These are phyloP conservation scores for Aspergillus bridgeri DNA, from an alignment of 495 filamentous ascomycete genomes.

Conservation along the genomic window DNA sequence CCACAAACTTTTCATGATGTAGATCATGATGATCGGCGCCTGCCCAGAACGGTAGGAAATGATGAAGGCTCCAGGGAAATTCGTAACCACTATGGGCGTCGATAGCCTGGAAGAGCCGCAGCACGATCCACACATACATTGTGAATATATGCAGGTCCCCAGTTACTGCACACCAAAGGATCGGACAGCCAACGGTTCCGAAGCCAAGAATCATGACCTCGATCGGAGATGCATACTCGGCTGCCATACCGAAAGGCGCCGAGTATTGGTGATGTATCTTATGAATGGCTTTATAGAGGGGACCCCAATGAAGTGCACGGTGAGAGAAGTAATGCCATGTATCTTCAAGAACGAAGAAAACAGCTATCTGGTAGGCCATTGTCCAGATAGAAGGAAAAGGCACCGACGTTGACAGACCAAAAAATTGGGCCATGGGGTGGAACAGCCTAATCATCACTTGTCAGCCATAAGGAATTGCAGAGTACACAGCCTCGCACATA, in stretches of 20 bases:
- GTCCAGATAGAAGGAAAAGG: conserved; percentile 82
- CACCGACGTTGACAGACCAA: conserved; percentile 82
- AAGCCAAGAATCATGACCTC: conserved; percentile 97
- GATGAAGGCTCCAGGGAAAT: conserved; percentile 93
- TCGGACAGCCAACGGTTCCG: conserved; percentile 77
- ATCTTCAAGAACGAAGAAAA: conserved; percentile 96
- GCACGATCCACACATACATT: conserved; percentile 95
- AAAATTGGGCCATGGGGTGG: conserved; percentile 94
- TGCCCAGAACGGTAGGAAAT: conserved; percentile 97
- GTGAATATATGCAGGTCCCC: conserved; percentile 89
- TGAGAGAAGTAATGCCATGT: conserved; percentile 98
- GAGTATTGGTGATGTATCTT: conserved; percentile 99
- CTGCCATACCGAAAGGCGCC: conserved; percentile 92
- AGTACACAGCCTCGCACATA: conserved; percentile 29
- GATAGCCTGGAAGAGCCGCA: conserved; percentile 94
- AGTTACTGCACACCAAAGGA: conserved; percentile 81
- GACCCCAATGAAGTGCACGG: conserved; percentile 91
- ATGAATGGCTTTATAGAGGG: conserved; percentile 90
- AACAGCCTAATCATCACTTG: conserved; percentile 59
- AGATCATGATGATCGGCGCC: conserved; percentile 94
- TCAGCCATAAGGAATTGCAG: background rate
- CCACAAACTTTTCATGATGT: conserved; percentile 96
- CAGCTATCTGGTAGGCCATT: conserved; percentile 86
- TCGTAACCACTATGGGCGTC: conserved; percentile 97
- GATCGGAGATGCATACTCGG: conserved; percentile 96